Conservation (phyloP, 805 yeast genomes). For the Zygoascus biomembranicola region DNA sequence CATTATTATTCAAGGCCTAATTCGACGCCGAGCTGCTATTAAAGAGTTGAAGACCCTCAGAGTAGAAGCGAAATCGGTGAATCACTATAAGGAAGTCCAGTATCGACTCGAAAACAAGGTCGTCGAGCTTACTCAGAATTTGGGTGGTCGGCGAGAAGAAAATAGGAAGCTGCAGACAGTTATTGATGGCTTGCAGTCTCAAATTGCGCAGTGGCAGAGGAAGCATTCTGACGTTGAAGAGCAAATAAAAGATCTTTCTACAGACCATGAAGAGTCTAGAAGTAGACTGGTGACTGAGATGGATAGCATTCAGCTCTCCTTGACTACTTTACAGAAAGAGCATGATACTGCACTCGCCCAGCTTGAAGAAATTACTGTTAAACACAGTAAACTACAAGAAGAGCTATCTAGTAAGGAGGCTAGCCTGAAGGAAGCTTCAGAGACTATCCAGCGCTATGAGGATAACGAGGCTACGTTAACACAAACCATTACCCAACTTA, state of each 20-base stretch:
- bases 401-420: constrained; percentile 21
- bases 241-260: constrained; percentile 20
- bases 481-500: constrained; percentile 29
- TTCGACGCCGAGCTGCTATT: constrained; percentile 69
- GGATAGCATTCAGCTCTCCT: constrained; percentile 13
- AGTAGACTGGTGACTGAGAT: constrained; percentile 14
- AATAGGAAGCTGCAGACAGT: constrained; percentile 63
- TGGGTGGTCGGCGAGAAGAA: constrained; percentile 72
- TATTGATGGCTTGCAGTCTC: constrained; percentile 35
- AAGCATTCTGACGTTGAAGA: constrained; percentile 21
- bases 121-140: constrained; percentile 83
- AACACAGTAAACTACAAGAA: constrained; percentile 19
- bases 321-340: constrained; percentile 20
- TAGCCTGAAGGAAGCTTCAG: constrained; percentile 22
- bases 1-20: constrained; percentile 64
- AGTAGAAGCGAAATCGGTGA: constrained; percentile 87
- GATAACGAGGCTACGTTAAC: constrained; percentile 13
- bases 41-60: constrained; percentile 55
- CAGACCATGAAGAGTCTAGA: constrained; percentile 20
- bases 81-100: constrained; percentile 83
- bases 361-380: constrained; percentile 25
- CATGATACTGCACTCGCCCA: constrained; percentile 20
- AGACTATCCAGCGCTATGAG: constrained; percentile 20
- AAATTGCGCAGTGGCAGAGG: constrained; percentile 23
- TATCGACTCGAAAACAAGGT: constrained; percentile 94